These are phyloP conservation scores for Tetrapyrgos nigripes DNA, from an alignment of 1,284 basidiomycete genomes.

Conservation along the genomic window DNA sequence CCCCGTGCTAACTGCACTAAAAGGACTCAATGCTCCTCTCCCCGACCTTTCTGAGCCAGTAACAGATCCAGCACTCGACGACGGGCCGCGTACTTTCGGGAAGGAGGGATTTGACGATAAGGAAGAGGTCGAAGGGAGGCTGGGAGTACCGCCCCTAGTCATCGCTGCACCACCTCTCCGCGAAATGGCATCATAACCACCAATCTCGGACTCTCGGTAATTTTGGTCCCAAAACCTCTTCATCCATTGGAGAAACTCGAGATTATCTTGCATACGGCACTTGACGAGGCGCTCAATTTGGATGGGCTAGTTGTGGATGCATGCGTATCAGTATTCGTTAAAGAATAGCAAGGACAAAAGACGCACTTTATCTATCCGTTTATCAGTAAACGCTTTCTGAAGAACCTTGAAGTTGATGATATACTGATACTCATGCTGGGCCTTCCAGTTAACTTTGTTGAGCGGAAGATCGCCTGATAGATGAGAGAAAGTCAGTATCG, in stretches of 20 bases:
- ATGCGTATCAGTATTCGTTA: neutral
- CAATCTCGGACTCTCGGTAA: conserved; percentile 83
- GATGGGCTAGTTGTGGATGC: conserved; percentile 71
- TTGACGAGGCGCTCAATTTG: conserved; percentile 92
- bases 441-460: conserved; percentile 89
- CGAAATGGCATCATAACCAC: conserved; percentile 87
- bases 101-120: too few species aligned
- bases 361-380: conserved; percentile 93
- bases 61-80: neutral
- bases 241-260: conserved; percentile 98
- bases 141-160: conserved; percentile 80
- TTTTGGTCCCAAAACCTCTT: conserved; percentile 96
- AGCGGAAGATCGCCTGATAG: conserved; percentile 81
- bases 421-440: conserved; percentile 96
- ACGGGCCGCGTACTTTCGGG: too few species aligned
- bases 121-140: conserved; percentile 61
- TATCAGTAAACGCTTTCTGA: conserved; percentile 86
- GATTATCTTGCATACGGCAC: conserved; percentile 99
- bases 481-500: neutral
- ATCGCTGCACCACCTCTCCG: conserved; percentile 78
- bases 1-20: neutral
- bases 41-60: neutral
- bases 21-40: neutral
- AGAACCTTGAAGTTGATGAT: conserved; percentile 95
- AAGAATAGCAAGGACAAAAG: neutral